Base-by-base conservation (phyloP, 2,329 filamentous ascomycete species). In the Pseudogymnoascus destructans region DNA sequence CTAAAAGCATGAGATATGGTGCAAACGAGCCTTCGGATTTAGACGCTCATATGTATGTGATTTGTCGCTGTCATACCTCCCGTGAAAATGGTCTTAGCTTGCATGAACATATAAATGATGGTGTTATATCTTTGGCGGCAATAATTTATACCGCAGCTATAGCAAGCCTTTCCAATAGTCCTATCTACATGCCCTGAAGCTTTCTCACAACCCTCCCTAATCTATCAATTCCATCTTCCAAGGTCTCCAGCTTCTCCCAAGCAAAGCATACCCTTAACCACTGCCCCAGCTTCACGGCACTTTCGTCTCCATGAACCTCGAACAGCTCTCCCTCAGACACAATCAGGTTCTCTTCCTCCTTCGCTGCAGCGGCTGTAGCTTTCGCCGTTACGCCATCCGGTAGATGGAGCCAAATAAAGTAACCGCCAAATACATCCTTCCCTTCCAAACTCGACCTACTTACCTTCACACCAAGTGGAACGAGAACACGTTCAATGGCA, bases 351-450 rank as follows among this genome's bases (percentile, higher is more conserved):
- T 80, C 75, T 27, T 80, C 75, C n/a, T 73, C 71, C 13, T 27
- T 36, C 21, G 62, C 61, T 57, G 30, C 23, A 23, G 61, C 57
- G 62, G 75, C 71, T n/a, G 79, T 46, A 70, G 69, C 62, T 70
- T 67, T 27, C 73, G 75, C 40, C 83, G 64, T 1, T 67, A 70
- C 21, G 62, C 61, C 2, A 19, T 63, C 61, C 19, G 83, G 83
- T 11, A 86, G 68, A 3, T 72, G 70, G 7, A 86, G 69, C 79
- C 81, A 86, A 57, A 85, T 73, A 68, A 86, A 87, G 66, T 84
- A 86, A 0, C 84, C 83, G 2, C 83, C 83, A n/a, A 61, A 27
- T 4, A 52, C 46, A 11, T 59, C 55, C n/a, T 32, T 33, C 15
- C 40, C 38, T 27, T 49, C 57, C 57, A 60, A 8, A 27, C 42